Base-by-base conservation (phyloP, 164 flowering plant genomes). In the Vitis riparia region DNA sequence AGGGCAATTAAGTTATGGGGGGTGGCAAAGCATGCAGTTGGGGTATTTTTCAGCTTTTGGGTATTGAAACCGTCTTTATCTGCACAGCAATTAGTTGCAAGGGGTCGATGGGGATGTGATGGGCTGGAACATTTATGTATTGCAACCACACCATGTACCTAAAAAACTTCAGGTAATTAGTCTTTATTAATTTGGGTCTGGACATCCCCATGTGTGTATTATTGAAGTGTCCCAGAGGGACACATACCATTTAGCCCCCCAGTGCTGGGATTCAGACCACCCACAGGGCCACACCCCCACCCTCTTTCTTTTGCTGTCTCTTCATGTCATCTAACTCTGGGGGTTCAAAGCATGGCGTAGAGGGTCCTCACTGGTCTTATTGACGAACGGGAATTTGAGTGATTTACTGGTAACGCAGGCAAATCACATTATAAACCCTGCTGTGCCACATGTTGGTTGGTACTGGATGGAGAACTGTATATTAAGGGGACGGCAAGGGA, bases 181-280 rank as follows among this genome's bases (percentile, higher is more conserved):
- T 2, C 5, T 11, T 8, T 16, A 8, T 32, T 11, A 30, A 4
- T 55, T 49, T 53, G 55, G 50, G 56, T 52, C 29, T 9, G 53
- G 80, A 80, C 84, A 79, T 51, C 49, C 72, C 80, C 90, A 84
- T 85, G 87, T 85, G 87, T 80, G 76, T 65, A 75, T 83, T 76
- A 79, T 87, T 83, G 75, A 62, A 11, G 65, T 76, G 76, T 71
- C 64, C 53, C 51, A 49, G 44, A 17, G 50, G 55, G 75, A 64
- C 61, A 67, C 71, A 71, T 23, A 47, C 56, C 47, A 59, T 64
- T 57, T 59, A 47, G 27, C n/a, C 55, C 50, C 2, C 8, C 48
- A 10, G 57, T 23, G 55, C 65, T 53, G 55, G 55, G 62, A 19
- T 12, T 62, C 58, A 50, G 48, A 65, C 53, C 55, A 3, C 72